Evolutionary conservation across 192 early-diverging fungal species (phyloP), one percentile per base, ranked within the genome.

Genomic region (Kickxella alabastrina): DNA sequence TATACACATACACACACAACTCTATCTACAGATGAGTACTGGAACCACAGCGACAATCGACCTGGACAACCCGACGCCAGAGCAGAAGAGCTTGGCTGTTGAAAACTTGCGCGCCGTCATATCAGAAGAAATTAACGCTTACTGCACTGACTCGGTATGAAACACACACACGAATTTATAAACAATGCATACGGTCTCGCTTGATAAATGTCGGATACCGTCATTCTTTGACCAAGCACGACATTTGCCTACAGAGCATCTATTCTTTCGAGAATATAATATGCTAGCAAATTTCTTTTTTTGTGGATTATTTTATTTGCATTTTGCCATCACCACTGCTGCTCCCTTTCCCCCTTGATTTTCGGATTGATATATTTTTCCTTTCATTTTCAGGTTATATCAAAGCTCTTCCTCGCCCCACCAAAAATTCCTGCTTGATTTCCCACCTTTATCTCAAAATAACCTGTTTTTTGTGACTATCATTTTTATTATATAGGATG

Each of bases 111-210:
- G 73, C 10, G 66, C 49, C 19, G 29, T 19, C 34, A 61, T 76
- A 18, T 27, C 57, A 3, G 59, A 57, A 18, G 66, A 69, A 32
- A 50, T 58, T 19, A 76, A 66, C 57, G 47, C 46, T 14, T 76
- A 76, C 32, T 76, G 73, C 46, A 49, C 34, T 15, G 73, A 76
- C 45, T 43, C 50, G 57, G 68, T 72, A 72, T 6, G 68, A 34
- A 7, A 17, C 15, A 2, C 31, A 8, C 12, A 32, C 31, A 32
- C 31, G n/a, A n/a, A n/a, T n/a, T n/a, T n/a, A n/a, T n/a, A n/a
- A n/a, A n/a, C n/a, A n/a, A n/a, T n/a, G n/a, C n/a, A n/a, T n/a
- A n/a, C n/a, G n/a, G n/a, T n/a, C n/a, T n/a, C n/a, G n/a, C n/a
- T n/a, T n/a, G n/a, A n/a, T n/a, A n/a, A n/a, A n/a, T n/a, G n/a